These are phyloP conservation scores for Metarhizium guizhouense DNA, from an alignment of 2,329 filamentous ascomycete genomes.

Conservation along the genomic window DNA sequence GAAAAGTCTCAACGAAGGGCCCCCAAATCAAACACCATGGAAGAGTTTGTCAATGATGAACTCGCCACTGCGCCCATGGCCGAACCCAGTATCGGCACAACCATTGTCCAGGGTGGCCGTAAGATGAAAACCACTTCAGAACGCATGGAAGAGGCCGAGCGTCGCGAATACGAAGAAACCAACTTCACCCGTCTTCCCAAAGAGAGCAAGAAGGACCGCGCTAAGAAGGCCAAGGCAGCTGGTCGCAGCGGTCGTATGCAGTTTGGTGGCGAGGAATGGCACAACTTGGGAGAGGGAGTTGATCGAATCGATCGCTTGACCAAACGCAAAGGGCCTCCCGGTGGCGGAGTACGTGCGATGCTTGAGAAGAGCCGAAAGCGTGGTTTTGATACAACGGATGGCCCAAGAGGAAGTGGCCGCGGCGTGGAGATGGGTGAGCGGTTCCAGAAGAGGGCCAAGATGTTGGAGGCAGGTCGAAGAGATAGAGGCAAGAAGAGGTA, in stretches of 20 bases:
- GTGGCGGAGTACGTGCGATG: constrained; percentile 48
- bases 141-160: constrained; percentile 67
- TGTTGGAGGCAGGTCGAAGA: constrained; percentile 36
- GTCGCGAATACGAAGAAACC: constrained; percentile 78
- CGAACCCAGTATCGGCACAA: constrained; percentile 86
- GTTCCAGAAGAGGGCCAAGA: constrained; percentile 62
- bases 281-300: constrained; percentile 71
- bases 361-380: constrained; percentile 85
- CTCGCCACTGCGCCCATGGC: constrained; percentile 73
- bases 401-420: constrained; percentile 54
- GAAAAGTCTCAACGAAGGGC: constrained; percentile 54
- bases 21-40: constrained; percentile 73
- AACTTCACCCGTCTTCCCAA: constrained; percentile 85
- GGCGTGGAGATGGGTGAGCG: constrained; percentile 60
- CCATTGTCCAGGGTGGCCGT: constrained; percentile 70
- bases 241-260: constrained; percentile 50
- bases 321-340: constrained; percentile 50
- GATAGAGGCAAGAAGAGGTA: constrained; percentile 34
- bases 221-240: constrained; percentile 50
- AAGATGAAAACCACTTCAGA: constrained; percentile 70
- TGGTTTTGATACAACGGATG: constrained; percentile 57
- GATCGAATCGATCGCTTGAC: constrained; percentile 82
- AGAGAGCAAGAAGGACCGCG: constrained; percentile 77
- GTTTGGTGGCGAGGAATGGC: constrained; percentile 89
- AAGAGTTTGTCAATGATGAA: constrained; percentile 85